Evolutionary conservation across 768 basidiomycete species (phyloP).

Genomic region (Lentinula raphanica): DNA sequence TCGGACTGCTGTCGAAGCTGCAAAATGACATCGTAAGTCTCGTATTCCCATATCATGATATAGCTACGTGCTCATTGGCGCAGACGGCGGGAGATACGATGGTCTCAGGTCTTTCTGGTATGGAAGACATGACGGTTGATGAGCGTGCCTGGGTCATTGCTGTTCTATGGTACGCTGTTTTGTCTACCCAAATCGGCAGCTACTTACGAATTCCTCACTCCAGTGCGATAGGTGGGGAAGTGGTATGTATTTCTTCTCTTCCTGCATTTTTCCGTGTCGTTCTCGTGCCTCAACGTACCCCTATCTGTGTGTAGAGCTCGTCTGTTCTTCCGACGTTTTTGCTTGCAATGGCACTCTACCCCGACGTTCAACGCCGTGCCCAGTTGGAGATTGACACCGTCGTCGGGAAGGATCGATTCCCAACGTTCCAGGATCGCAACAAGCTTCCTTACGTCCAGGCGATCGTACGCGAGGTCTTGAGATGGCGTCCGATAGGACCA

Average conservation of each 20-base stretch:
- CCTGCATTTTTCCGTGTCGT: too few relatives aligned
- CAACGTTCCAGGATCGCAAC: constrained; percentile 18
- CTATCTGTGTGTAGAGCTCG: background rate
- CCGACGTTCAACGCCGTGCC: constrained; percentile 19
- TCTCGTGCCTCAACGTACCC: background rate
- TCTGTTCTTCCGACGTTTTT: constrained; percentile 19
- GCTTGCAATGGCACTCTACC: constrained; percentile 21
- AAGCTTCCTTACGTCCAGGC: constrained; percentile 20
- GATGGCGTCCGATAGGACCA: constrained; percentile 15
- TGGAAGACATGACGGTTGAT: background rate
- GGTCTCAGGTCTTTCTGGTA: background rate
- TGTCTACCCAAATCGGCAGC: too few relatives aligned
- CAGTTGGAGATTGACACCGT: constrained; percentile 25
- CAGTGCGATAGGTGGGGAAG: constrained; percentile 1
- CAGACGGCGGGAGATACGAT: background rate
- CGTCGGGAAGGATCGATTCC: constrained; percentile 22
- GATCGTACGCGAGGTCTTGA: constrained; percentile 20
- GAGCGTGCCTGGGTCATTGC: constrained; percentile 10
- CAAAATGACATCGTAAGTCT: background rate
- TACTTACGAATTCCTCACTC: background rate
- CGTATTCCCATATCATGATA: background rate
- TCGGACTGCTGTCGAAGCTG: constrained; percentile 4
- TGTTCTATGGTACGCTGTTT: constrained; percentile 11
- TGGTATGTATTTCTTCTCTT: background rate
- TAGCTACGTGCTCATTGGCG: background rate